A percentile compares a stretch with the other conserved stretches of the same genome.
Evolutionary conservation across 2,329 filamentous ascomycete species (phyloP).

Genomic region (Pseudovirgaria hyperparasitica): DNA sequence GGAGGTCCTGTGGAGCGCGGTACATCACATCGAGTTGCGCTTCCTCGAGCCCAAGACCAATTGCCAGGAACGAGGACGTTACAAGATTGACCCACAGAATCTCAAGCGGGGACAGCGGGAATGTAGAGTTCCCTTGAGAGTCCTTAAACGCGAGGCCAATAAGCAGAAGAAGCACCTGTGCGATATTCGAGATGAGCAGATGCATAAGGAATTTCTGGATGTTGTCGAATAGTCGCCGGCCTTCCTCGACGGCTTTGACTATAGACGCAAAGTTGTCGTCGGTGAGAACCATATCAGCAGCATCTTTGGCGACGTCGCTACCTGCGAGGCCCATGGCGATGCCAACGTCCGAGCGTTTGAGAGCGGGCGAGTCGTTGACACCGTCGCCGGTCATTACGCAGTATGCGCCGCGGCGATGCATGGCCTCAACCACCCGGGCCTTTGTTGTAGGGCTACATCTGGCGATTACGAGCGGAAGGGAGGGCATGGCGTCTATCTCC

Average conservation of each 20-base stretch:
- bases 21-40: slow-evolving; percentile 33
- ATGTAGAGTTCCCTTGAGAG: slow-evolving; percentile 28
- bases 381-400: slow-evolving; percentile 32
- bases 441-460: slow-evolving; percentile 34
- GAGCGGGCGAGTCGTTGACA: slow-evolving; percentile 27
- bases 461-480: slow-evolving; percentile 31
- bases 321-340: slow-evolving; percentile 29
- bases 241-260: slow-evolving; percentile 28
- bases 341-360: slow-evolving; percentile 29
- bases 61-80: slow-evolving; percentile 34
- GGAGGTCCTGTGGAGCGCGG: slow-evolving; percentile 30
- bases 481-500: slow-evolving; percentile 28
- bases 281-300: slow-evolving; percentile 27
- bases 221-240: slow-evolving; percentile 27
- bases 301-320: slow-evolving; percentile 27
- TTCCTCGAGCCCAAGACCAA: slow-evolving; percentile 34
- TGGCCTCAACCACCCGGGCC: slow-evolving; percentile 33
- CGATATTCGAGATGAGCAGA: slow-evolving; percentile 35
- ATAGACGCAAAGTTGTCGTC: slow-evolving; percentile 31
- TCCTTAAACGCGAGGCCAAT: slow-evolving; percentile 36
- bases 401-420: slow-evolving; percentile 24
- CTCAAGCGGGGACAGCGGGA: slow-evolving; percentile 33
- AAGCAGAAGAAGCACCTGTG: slow-evolving; percentile 34
- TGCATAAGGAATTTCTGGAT: slow-evolving; percentile 35
- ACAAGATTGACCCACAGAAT: slow-evolving; percentile 37